phyloP scores from a whole-genome alignment of 2,329 filamentous ascomycete genomes.

The Xylariales sp. region DNA sequence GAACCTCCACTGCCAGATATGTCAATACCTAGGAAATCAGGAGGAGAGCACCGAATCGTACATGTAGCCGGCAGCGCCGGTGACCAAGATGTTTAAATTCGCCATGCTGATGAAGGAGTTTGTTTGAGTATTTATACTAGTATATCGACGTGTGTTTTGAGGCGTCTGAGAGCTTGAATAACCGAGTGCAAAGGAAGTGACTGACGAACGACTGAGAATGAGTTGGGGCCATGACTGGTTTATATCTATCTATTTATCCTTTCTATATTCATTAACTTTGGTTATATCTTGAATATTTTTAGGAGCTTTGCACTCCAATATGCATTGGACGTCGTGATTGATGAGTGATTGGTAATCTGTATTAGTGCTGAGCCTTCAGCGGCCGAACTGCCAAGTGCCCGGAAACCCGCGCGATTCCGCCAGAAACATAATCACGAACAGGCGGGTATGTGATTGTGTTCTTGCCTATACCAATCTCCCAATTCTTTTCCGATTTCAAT shows the following conservation, averaged over 20 bases:
- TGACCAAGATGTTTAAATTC: slow-evolving; percentile 44
- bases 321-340: not conserved
- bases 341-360: slow-evolving; percentile 16
- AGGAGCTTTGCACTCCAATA: not conserved
- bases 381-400: slow-evolving; percentile 5
- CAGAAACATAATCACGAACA: slow-evolving; percentile 2
- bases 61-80: slow-evolving; percentile 44
- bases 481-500: not conserved
- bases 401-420: slow-evolving; percentile 43
- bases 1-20: slow-evolving; percentile 47
- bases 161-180: not conserved
- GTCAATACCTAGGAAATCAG: not conserved
- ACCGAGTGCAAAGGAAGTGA: not conserved
- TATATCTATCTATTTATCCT: slow-evolving; percentile 1
- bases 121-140: not conserved
- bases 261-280: not conserved
- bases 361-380: slow-evolving; percentile 4
- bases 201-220: not conserved
- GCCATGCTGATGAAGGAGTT: slow-evolving; percentile 22
- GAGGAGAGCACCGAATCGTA: not conserved
- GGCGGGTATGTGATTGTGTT: not conserved
- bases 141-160: not conserved
- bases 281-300: not conserved
- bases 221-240: not conserved
- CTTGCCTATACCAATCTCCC: not conserved